phyloP scores from a whole-genome alignment of 2,329 filamentous ascomycete genomes.

The Alternaria longipes region DNA sequence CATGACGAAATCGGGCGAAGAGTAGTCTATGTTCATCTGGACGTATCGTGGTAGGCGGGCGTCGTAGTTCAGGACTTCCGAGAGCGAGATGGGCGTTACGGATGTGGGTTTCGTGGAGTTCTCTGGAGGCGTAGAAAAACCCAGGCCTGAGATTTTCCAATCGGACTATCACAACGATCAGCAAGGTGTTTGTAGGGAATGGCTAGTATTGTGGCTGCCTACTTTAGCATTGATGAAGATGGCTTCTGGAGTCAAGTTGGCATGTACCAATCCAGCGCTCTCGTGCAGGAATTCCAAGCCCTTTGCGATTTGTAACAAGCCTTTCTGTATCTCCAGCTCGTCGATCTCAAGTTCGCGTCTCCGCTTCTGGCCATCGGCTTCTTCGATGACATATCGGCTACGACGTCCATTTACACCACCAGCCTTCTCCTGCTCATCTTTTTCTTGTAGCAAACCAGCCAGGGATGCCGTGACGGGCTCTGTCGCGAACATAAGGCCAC shows the following conservation, averaged over 20 bases:
- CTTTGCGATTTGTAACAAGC: conserved; percentile 89
- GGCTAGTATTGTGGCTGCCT: conserved; percentile 44
- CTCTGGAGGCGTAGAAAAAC: conserved; percentile 85
- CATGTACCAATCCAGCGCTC: conserved; percentile 91
- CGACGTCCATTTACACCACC: conserved; percentile 74
- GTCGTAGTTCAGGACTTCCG: conserved; percentile 86
- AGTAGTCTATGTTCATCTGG: conserved; percentile 91
- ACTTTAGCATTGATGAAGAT: conserved; percentile 94
- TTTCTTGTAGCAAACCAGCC: conserved; percentile 81
- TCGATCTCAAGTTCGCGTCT: conserved; percentile 91
- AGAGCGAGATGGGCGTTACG: conserved; percentile 80
- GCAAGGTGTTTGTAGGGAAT: conserved; percentile 22
- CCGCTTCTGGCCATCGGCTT: conserved; percentile 73
- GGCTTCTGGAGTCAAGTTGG: conserved; percentile 91
- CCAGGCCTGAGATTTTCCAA: conserved; percentile 97
- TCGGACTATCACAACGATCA: conserved; percentile 71
- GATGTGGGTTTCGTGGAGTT: conserved; percentile 77
- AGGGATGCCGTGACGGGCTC: conserved; percentile 92
- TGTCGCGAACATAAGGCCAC: conserved; percentile 94
- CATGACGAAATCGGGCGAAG: conserved; percentile 92
- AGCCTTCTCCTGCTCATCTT: conserved; percentile 82
- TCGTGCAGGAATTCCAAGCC: conserved; percentile 95
- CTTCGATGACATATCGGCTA: conserved; percentile 83
- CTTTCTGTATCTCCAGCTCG: conserved; percentile 97
- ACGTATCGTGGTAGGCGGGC: conserved; percentile 81